Evolutionary conservation across 768 basidiomycete species (phyloP).

Genomic region (Daedaleopsis sinensis): DNA sequence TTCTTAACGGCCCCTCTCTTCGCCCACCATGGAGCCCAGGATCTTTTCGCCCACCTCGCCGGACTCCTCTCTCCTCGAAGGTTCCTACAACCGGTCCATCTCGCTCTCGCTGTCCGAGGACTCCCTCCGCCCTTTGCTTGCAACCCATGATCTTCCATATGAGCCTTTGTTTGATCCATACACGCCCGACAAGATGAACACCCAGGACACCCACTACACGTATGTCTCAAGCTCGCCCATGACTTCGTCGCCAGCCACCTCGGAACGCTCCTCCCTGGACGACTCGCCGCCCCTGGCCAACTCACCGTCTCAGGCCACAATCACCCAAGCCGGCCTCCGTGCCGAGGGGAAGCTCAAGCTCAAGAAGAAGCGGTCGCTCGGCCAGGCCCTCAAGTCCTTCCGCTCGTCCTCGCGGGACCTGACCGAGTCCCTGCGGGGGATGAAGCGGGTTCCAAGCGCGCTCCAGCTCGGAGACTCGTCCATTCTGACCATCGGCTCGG

Average conservation of each 20-base stretch:
- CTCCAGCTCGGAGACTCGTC: slow-evolving; percentile 9
- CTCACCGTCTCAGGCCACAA: slow-evolving; percentile 12
- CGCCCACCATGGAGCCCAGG: slow-evolving; percentile 13
- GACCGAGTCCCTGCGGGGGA: neutral
- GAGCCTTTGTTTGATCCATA: slow-evolving; percentile 7
- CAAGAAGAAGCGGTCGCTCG: slow-evolving; percentile 19
- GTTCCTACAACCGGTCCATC: slow-evolving; percentile 5
- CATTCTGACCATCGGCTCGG: slow-evolving; percentile 1
- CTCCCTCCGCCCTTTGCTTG: slow-evolving; percentile 11
- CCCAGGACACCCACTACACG: neutral
- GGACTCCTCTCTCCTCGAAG: neutral
- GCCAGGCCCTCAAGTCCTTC: slow-evolving; percentile 16
- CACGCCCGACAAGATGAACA: slow-evolving; percentile 5
- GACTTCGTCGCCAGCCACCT: slow-evolving; percentile 4
- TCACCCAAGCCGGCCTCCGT: slow-evolving; percentile 11
- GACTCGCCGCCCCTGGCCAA: neutral
- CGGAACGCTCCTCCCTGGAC: slow-evolving; percentile 12
- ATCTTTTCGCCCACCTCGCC: slow-evolving; percentile 17
- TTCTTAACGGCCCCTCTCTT: slow-evolving; percentile 5
- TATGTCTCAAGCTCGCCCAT: neutral
- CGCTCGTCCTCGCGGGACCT: slow-evolving; percentile 7
- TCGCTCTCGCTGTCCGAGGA: slow-evolving; percentile 11
- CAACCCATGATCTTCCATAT: neutral
- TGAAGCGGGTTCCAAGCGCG: neutral
- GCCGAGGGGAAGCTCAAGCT: slow-evolving; percentile 1